Evolutionary conservation across 164 flowering plant genomes (phyloP).

Genomic region (Dillenia turbinata): DNA sequence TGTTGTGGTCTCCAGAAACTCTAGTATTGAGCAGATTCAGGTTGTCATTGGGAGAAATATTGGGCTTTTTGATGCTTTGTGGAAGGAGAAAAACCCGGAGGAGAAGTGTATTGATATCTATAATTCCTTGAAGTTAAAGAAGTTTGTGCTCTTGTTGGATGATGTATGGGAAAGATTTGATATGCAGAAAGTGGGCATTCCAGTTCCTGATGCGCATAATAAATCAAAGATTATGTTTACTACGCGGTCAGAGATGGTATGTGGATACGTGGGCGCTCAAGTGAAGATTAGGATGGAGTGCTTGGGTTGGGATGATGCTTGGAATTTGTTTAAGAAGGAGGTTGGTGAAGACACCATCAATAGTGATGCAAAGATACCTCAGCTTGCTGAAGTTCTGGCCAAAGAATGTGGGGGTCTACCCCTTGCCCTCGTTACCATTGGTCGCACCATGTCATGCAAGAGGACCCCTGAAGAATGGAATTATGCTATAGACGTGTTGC

Average conservation of each 20-base stretch:
- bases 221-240: conserved; percentile 5
- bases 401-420: neutral
- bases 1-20: conserved; percentile 8
- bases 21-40: neutral
- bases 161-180: conserved; percentile 7
- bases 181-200: neutral
- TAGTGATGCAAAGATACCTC: neutral
- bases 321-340: conserved; percentile 2
- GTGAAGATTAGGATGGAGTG: conserved; percentile 1
- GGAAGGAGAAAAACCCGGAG: no score
- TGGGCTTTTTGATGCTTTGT: neutral
- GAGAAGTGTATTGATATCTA: neutral
- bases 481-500: neutral
- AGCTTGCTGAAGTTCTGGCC: neutral
- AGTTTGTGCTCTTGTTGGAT: conserved; percentile 7
- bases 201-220: neutral
- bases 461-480: conserved; percentile 1
- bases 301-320: neutral
- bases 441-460: conserved; percentile 3
- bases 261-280: conserved; percentile 3
- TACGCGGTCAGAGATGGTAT: conserved; percentile 5
- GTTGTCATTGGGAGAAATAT: neutral
- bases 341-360: conserved; percentile 2
- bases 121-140: conserved; percentile 1
- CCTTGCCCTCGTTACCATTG: neutral